Conservation (phyloP, 805 yeast genomes). For the Saturnispora besseyi region DNA sequence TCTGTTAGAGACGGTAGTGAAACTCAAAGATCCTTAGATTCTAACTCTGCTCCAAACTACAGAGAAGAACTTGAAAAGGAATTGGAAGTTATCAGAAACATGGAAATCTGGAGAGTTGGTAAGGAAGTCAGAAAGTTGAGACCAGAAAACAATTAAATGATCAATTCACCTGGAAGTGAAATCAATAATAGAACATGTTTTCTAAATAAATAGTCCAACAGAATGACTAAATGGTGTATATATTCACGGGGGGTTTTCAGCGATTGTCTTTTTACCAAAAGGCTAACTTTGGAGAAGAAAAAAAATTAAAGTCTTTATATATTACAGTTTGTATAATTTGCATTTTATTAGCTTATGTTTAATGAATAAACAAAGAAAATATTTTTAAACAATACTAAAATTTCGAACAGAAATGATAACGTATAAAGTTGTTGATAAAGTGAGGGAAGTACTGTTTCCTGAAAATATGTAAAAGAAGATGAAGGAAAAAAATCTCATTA, state of each 20-base stretch:
- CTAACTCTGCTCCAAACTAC: constrained; percentile 98
- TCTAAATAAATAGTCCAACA: background rate
- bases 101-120: constrained; percentile 99
- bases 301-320: background rate
- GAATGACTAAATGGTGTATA: background rate
- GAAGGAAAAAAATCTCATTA: too few species aligned
- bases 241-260: background rate
- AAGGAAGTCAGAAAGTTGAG: constrained; percentile 99
- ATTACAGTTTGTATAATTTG: constrained; percentile 1
- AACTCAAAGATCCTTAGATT: constrained; percentile 96
- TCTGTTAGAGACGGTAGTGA: constrained; percentile 93
- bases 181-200: background rate
- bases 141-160: constrained; percentile 87
- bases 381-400: background rate
- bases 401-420: too few species aligned
- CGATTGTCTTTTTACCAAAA: background rate
- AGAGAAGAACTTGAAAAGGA: constrained; percentile 92
- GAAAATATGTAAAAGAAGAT: too few species aligned
- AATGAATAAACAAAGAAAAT: constrained; percentile 7
- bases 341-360: constrained; percentile 6
- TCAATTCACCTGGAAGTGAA: constrained; percentile 10
- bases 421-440: too few species aligned
- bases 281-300: background rate
- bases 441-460: too few species aligned
- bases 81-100: constrained; percentile 84